These are phyloP conservation scores for Botrytis aclada DNA, from an alignment of 2,329 filamentous ascomycete genomes.

Conservation along the genomic window DNA sequence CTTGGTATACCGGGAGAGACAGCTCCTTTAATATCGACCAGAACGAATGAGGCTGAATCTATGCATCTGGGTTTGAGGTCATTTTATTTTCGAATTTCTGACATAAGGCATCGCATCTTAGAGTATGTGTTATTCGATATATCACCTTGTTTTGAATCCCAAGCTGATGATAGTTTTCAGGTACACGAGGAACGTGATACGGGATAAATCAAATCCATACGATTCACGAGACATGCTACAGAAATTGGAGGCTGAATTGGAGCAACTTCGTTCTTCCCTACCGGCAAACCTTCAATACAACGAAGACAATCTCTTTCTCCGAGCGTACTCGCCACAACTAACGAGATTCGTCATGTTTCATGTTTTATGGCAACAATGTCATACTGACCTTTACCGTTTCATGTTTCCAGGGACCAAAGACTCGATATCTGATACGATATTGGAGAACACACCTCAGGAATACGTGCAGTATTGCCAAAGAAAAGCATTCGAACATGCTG, in stretches of 20 bases:
- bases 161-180: background rate
- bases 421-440: slow-evolving; percentile 11
- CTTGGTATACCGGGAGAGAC: slow-evolving; percentile 19
- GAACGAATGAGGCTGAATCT: slow-evolving; percentile 13
- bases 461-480: slow-evolving; percentile 14
- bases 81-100: slow-evolving; percentile 19
- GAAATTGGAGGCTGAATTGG: slow-evolving; percentile 15
- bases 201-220: slow-evolving; percentile 18
- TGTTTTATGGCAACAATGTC: slow-evolving; percentile 17
- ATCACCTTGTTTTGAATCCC: too few relatives aligned
- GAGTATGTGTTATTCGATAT: slow-evolving; percentile 5
- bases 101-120: slow-evolving; percentile 17
- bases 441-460: slow-evolving; percentile 1
- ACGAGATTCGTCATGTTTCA: slow-evolving; percentile 19
- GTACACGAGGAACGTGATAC: slow-evolving; percentile 13
- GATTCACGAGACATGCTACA: slow-evolving; percentile 4
- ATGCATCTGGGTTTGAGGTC: slow-evolving; percentile 17
- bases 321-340: slow-evolving; percentile 17
- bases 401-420: slow-evolving; percentile 16
- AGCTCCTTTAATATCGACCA: slow-evolving; percentile 4
- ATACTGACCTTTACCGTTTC: slow-evolving; percentile 16
- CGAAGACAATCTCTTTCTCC: slow-evolving; percentile 19
- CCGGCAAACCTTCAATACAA: slow-evolving; percentile 18
- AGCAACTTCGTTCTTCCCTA: slow-evolving; percentile 5
- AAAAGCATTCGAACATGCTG: slow-evolving; percentile 15